Percentiles rank a stretch among this genome's conserved stretches.
Conservation (phyloP, 768 basidiomycete genomes). For the Psilocybe cyanescens region DNA sequence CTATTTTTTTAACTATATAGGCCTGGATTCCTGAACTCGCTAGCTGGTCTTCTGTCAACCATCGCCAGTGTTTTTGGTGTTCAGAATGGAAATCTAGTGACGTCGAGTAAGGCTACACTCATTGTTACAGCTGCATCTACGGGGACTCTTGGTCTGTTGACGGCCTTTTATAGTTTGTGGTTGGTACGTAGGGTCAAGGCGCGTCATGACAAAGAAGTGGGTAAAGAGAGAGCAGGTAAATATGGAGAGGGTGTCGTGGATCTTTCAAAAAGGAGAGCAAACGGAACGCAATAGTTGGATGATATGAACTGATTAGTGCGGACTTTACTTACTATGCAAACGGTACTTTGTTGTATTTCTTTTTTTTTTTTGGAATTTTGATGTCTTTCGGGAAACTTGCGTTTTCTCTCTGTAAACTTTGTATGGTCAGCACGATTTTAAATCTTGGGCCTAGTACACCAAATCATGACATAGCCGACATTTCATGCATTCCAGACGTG, state of each 20-base stretch:
- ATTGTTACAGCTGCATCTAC: conserved; percentile 46
- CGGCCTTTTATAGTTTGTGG: conserved; percentile 48
- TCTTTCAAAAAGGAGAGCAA: conserved; percentile 18
- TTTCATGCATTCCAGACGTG: no score
- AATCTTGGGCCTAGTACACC: no score
- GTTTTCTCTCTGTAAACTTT: no score
- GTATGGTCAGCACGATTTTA: no score
- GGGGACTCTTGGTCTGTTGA: conserved; percentile 44
- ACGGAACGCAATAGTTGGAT: not conserved
- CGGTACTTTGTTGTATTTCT: no score
- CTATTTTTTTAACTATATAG: conserved; percentile 28
- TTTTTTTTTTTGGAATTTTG: no score
- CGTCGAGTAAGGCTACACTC: conserved; percentile 47
- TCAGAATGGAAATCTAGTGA: conserved; percentile 49
- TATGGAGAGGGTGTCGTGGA: conserved; percentile 30
- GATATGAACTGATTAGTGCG: not conserved
- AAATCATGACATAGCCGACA: no score
- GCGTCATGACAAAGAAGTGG: conserved; percentile 26
- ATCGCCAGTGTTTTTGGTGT: conserved; percentile 53
- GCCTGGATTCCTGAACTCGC: conserved; percentile 59
- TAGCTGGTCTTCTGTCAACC: conserved; percentile 60
- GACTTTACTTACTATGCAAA: no score
- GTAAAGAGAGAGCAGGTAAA: conserved; percentile 26
- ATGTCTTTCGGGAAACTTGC: no score
- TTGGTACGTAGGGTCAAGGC: conserved; percentile 32